Base-by-base conservation (phyloP, 495 filamentous ascomycete species). In the Cladorrhinum samala region DNA sequence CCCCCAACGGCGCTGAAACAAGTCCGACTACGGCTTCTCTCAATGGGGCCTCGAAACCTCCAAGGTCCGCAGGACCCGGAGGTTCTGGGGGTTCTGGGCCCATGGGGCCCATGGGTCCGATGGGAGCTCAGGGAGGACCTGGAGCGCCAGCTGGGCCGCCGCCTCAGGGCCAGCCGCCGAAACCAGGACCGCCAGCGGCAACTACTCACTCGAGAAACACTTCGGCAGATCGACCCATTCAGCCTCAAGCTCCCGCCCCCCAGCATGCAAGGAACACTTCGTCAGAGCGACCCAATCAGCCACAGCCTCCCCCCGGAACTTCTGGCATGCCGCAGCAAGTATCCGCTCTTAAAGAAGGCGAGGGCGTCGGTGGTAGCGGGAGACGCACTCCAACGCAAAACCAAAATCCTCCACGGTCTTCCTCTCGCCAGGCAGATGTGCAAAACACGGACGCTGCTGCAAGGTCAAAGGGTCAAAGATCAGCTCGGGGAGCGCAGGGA, bases 101-200 rank as follows among this genome's bases (percentile, higher is more conserved):
- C n/a, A n/a, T n/a, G n/a, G n/a, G n/a, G n/a, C n/a, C n/a, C n/a
- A n/a, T n/a, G n/a, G n/a, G n/a, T n/a, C n/a, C n/a, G n/a, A n/a
- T n/a, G n/a, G n/a, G n/a, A n/a, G n/a, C n/a, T n/a, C n/a, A n/a
- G n/a, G n/a, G n/a, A n/a, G n/a, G n/a, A n/a, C 82, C 83, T 18
- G 83, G 85, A 56, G 83, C 81, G 8, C 85, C 89, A 2, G 76
- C 86, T 37, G 91, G 91, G 13, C 91, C 92, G 41, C 89, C 91
- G 37, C 92, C 91, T 18, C 85, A 85, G 36, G 88, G 89, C 33
- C 89, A 94, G 69, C 83, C 91, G 16, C 91, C 91, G 0, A 84
- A 84, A 21, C 90, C 91, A 16, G 61, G 47, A 5, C 45, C 45
- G 14, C 48, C 66, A 19, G 66, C 60, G 3, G 47, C 62, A 11